A percentile compares a stretch with the other conserved stretches of the same genome.
These are phyloP conservation scores for Rhinocladiella similis DNA, from an alignment of 2,329 filamentous ascomycete species.

Conservation along the genomic window DNA sequence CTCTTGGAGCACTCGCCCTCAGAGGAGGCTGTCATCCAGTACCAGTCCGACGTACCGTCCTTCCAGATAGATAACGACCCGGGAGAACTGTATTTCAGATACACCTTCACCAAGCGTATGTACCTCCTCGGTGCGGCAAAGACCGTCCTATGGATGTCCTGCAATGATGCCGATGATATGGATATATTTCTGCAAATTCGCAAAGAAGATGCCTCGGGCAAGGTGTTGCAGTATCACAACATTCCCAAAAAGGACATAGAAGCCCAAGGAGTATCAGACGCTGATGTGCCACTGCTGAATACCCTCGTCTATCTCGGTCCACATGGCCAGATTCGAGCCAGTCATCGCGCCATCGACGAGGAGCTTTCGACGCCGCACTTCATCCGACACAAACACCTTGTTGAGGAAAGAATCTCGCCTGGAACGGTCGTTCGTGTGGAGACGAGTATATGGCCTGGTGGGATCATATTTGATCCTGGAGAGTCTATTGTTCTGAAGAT, in stretches of 20 bases:
- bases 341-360: constrained; percentile 42
- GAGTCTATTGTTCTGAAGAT: constrained; percentile 36
- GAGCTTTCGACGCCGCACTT: constrained; percentile 30
- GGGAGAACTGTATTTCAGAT: constrained; percentile 35
- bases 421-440: constrained; percentile 48
- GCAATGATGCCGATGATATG: constrained; percentile 45
- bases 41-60: constrained; percentile 35
- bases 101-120: constrained; percentile 41
- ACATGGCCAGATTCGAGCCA: constrained; percentile 46
- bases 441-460: constrained; percentile 51
- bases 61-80: constrained; percentile 15
- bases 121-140: constrained; percentile 50
- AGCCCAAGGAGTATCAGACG: no score
- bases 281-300: constrained; percentile 26
- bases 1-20: constrained; percentile 7
- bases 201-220: constrained; percentile 39
- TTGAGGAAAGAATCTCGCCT: constrained; percentile 40
- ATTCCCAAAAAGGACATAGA: no score
- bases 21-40: constrained; percentile 18
- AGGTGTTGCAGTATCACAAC: constrained; percentile 10
- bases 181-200: constrained; percentile 46
- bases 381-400: constrained; percentile 38
- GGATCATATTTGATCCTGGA: constrained; percentile 47
- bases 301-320: constrained; percentile 44
- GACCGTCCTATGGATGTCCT: constrained; percentile 48